Percentiles rank a stretch among this genome's conserved stretches.
phyloP scores from a whole-genome alignment of 2,329 filamentous ascomycete species.

The Graphiopsis chlorocephala region DNA sequence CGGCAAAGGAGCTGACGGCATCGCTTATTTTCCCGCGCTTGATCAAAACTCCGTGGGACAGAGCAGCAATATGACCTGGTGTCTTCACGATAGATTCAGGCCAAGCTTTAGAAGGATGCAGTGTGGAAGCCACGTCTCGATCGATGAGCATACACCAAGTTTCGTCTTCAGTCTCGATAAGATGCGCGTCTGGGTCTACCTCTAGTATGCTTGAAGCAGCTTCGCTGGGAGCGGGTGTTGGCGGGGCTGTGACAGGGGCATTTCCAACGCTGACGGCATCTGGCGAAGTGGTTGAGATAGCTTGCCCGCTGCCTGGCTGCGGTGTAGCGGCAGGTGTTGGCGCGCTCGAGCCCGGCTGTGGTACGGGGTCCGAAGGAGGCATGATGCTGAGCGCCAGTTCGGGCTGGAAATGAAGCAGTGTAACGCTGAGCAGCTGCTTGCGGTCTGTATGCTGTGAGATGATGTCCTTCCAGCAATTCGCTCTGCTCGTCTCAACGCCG shows the following conservation, averaged over 20 bases:
- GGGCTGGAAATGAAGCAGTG: slow-evolving; percentile 16
- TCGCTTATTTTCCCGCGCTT: slow-evolving; percentile 35
- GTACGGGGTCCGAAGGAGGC: not conserved
- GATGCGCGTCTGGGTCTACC: slow-evolving; percentile 61
- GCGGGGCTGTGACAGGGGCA: slow-evolving; percentile 26
- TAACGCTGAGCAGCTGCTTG: slow-evolving; percentile 37
- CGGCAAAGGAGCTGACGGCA: not conserved
- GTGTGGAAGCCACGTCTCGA: slow-evolving; percentile 29
- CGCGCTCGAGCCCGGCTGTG: not conserved
- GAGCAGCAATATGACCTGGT: slow-evolving; percentile 26
- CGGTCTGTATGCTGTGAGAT: slow-evolving; percentile 26
- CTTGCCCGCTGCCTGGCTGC: not conserved
- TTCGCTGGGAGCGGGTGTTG: slow-evolving; percentile 49
- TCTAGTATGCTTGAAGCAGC: slow-evolving; percentile 45
- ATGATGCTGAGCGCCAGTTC: not conserved
- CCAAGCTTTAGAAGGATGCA: not conserved
- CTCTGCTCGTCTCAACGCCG: slow-evolving; percentile 3
- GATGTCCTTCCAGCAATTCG: slow-evolving; percentile 16
- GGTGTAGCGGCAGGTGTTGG: slow-evolving; percentile 11
- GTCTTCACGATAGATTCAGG: not conserved
- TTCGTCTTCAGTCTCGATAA: slow-evolving; percentile 71
- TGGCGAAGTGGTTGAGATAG: slow-evolving; percentile 1
- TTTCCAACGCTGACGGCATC: not conserved
- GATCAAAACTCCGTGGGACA: slow-evolving; percentile 44
- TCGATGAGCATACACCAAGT: slow-evolving; percentile 70